These are phyloP conservation scores for Artemisia annua DNA, from an alignment of 129 eudicot genomes.

Conservation along the genomic window DNA sequence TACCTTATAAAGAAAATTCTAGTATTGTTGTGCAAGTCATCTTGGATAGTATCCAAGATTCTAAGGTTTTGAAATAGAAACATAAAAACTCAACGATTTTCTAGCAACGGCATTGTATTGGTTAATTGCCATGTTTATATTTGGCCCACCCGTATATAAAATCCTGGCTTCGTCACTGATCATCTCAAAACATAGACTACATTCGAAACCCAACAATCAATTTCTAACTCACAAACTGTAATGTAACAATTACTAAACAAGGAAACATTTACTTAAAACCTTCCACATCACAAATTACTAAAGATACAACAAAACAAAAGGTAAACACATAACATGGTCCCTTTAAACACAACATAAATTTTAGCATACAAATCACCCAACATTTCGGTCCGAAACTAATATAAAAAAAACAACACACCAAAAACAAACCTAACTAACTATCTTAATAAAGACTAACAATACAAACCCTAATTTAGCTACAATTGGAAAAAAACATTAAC, in stretches of 20 bases:
- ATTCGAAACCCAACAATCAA: not conserved
- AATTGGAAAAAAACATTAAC: not conserved
- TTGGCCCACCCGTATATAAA: too few species aligned
- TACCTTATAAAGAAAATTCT: too few species aligned
- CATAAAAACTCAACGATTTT: too few species aligned
- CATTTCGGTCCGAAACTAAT: constrained; percentile 16
- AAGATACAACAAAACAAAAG: not conserved
- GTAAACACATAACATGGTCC: constrained; percentile 10
- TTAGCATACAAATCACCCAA: not conserved
- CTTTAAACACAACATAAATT: not conserved
- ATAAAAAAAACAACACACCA: not conserved
- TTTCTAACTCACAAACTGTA: not conserved
- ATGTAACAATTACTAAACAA: not conserved
- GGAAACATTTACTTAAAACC: not conserved
- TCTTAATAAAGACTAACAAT: not conserved
- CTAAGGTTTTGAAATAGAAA: too few species aligned
- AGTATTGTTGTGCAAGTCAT: too few species aligned
- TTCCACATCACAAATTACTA: not conserved
- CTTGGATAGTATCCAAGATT: too few species aligned
- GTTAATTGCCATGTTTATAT: too few species aligned
- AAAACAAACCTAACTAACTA: not conserved
- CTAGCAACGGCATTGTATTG: too few species aligned
- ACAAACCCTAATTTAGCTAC: constrained; percentile 1
- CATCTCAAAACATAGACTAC: constrained; percentile 3
- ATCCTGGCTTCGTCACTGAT: too few species aligned